Evolutionary conservation across 2,329 filamentous ascomycete species (phyloP), one percentile per base, ranked within the genome.

Genomic region (Colletotrichum destructivum): DNA sequence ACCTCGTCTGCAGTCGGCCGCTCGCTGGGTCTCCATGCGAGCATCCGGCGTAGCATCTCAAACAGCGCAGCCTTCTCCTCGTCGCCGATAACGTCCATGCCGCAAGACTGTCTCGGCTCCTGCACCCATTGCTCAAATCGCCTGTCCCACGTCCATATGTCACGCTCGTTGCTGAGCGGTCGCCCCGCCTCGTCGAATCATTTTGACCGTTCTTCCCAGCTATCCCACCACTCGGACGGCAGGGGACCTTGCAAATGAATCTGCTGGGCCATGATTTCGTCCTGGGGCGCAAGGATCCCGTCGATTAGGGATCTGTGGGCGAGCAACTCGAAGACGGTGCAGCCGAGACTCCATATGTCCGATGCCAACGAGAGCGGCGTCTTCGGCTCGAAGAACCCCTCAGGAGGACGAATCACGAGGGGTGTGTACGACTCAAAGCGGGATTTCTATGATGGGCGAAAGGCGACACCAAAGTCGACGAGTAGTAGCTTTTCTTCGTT

Each of bases 381-480:
- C 11, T 66, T 67, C 21, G 79, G 77, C 38, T 82, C 79, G 62
- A 84, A 84, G 18, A 75, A 74, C 21, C 75, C 74, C 74, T 84
- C 83, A 0, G 82, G 82, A 7, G 81, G 78, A 2, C 78, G 77
- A 51, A 77, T 69, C n/a, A 6, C 74, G 21, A 79, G 76, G 0
- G 80, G 81, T 7, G 79, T 77, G 35, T 76, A 75, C 15, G 79
- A 82, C 13, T 79, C 64, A 31, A 73, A 71, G 0, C 74, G 62
- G 2, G 35, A 31, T 44, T 77, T 69, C 0, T 78, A 66, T 15
- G 69, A 55, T 2, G 77, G 78, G 5, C 73, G 71, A 67, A 83
- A 84, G 1, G 81, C 75, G 35, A 79, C 76, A 0, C 82, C 82
- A 75, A 83, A 84, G 59, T 84, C 82, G 12, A 61, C 66, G 0